Conservation (phyloP, 345 rosid genomes). For the Eutrema japonicum region DNA sequence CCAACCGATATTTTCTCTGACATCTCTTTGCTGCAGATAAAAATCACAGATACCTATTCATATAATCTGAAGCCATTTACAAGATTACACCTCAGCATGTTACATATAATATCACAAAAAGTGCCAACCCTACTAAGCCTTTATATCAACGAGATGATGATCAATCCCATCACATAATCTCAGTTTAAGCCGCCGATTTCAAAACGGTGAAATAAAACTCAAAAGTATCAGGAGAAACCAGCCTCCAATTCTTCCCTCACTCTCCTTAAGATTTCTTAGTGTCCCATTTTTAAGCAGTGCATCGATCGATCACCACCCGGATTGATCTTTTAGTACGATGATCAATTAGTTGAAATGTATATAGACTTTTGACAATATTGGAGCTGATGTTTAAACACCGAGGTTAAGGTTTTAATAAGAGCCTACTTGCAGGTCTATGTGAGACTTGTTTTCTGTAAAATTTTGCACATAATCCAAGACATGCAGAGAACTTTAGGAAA, state of each 20-base stretch:
- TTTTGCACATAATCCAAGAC: neutral
- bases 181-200: neutral
- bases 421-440: conserved; percentile 10
- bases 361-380: conserved; percentile 22
- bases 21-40: conserved; percentile 32
- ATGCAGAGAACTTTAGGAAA: neutral
- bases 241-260: neutral
- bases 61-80: conserved; percentile 22
- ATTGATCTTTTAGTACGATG: neutral
- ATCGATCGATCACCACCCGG: neutral
- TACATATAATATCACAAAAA: neutral
- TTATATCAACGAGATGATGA: conserved; percentile 8
- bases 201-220: neutral
- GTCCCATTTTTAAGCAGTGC: neutral
- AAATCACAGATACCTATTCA: neutral
- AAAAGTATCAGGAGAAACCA: too few relatives aligned
- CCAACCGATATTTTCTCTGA: conserved; percentile 24
- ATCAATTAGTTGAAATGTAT: conserved; percentile 1
- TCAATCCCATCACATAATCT: neutral
- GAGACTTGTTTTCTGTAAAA: neutral
- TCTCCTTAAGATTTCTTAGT: neutral
- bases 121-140: neutral
- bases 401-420: neutral
- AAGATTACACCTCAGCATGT: neutral
- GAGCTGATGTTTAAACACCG: neutral